phyloP scores from a whole-genome alignment of 108 stramenopile genomes.

The Schizochytrium sp. region DNA sequence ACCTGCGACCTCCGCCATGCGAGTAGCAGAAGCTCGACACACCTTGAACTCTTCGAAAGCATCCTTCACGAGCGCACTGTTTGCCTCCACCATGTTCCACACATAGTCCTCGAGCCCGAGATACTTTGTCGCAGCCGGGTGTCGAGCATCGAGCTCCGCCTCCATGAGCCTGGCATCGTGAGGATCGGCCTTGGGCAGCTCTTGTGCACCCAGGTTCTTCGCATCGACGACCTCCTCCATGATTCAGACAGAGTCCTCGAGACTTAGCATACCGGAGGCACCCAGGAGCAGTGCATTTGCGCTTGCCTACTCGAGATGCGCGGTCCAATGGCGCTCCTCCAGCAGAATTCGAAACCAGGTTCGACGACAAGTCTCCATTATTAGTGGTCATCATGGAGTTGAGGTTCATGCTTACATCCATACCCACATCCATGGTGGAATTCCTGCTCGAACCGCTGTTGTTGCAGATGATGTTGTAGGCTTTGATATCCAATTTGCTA shows the following conservation, averaged over 20 bases:
- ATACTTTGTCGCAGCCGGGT: neutral
- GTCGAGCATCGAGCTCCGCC: neutral
- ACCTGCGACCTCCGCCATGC: slow-evolving; percentile 32
- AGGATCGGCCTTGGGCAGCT: neutral
- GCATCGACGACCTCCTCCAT: neutral
- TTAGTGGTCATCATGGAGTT: no score
- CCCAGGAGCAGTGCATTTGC: neutral
- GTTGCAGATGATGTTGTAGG: no score
- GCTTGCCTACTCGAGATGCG: neutral
- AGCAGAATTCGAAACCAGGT: no score
- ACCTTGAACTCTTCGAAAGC: slow-evolving; percentile 1
- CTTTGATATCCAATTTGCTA: no score
- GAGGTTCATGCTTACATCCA: no score
- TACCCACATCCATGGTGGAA: no score
- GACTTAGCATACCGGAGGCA: neutral
- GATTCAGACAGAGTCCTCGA: neutral
- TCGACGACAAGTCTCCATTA: no score
- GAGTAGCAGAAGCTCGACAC: neutral
- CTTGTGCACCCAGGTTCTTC: neutral
- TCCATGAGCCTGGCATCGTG: neutral
- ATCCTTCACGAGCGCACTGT: neutral
- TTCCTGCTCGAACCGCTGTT: no score
- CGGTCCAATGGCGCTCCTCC: no score
- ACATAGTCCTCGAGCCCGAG: neutral
- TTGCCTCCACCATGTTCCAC: slow-evolving; percentile 9